These are phyloP conservation scores for Crithidia expoeki DNA, from an alignment of 208 protist genomes.

Conservation along the genomic window DNA sequence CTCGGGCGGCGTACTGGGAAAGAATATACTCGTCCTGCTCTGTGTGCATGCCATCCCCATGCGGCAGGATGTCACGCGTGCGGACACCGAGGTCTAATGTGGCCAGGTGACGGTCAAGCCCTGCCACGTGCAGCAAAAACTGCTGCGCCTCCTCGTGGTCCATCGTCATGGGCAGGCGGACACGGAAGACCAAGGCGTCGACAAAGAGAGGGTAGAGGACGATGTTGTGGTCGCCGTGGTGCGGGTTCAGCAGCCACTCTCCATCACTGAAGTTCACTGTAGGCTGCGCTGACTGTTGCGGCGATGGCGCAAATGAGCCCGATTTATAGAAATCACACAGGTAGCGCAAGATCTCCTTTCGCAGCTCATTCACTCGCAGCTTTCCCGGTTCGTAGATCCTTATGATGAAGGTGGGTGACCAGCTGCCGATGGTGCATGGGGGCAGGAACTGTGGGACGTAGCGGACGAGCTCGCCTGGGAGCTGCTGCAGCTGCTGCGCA, in stretches of 20 bases:
- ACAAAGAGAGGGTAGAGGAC: conserved; percentile 82
- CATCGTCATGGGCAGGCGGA: conserved; percentile 69
- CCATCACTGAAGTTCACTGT: conserved; percentile 19
- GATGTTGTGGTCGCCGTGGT: conserved; percentile 35
- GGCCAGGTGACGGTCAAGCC: conserved; percentile 27
- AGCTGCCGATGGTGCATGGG: conserved; percentile 60
- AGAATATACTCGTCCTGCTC: conserved; percentile 78
- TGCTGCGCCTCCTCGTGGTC: conserved; percentile 39
- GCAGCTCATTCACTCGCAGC: conserved; percentile 22
- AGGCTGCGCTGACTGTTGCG: neutral
- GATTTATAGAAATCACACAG: conserved; percentile 40
- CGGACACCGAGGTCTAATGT: conserved; percentile 35
- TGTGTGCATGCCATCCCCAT: conserved; percentile 75
- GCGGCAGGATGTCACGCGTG: conserved; percentile 62
- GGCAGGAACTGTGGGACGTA: conserved; percentile 57
- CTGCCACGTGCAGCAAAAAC: conserved; percentile 41
- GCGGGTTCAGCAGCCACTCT: conserved; percentile 23
- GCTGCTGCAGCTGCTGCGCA: conserved; percentile 56
- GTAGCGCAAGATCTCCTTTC: conserved; percentile 32
- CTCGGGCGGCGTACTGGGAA: conserved; percentile 56
- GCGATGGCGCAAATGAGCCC: neutral
- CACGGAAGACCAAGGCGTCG: conserved; percentile 78
- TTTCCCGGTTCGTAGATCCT: conserved; percentile 28
- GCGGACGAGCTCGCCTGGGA: conserved; percentile 65
- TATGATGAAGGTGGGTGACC: conserved; percentile 78